Conservation (phyloP, 2,329 filamentous ascomycete species). For the Microcera coccophila region DNA sequence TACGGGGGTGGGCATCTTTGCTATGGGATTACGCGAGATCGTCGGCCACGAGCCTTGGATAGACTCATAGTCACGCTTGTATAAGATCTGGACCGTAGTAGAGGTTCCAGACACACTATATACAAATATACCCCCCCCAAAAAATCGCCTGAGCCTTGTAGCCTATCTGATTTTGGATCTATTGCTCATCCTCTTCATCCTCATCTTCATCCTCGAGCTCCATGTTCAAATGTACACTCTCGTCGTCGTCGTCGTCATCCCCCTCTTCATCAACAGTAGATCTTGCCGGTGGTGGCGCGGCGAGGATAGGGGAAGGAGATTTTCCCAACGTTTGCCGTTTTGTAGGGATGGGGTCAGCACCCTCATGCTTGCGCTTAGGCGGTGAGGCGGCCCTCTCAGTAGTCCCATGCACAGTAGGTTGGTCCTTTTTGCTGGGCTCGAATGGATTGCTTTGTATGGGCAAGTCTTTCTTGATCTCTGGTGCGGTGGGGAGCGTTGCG, state of each 20-base stretch:
- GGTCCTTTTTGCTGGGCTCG: constrained; percentile 17
- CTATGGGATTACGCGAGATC: constrained; percentile 2
- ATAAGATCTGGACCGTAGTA: constrained; percentile 13
- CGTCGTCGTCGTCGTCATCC: constrained; percentile 38
- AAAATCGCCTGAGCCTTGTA: constrained; percentile 9
- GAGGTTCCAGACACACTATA: constrained; percentile 14
- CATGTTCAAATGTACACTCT: constrained; percentile 58
- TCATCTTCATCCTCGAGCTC: constrained; percentile 52
- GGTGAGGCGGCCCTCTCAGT: constrained; percentile 25
- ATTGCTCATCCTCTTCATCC: constrained; percentile 25
- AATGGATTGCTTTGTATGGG: constrained; percentile 37
- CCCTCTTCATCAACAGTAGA: constrained; percentile 11
- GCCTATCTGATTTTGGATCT: constrained; percentile 4
- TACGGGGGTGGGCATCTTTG: neutral
- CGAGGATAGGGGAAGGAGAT: constrained; percentile 18
- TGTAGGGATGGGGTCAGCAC: constrained; percentile 30
- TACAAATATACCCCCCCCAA: constrained; percentile 18
- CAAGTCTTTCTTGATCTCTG: constrained; percentile 22
- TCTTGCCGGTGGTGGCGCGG: constrained; percentile 2
- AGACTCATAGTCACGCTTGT: constrained; percentile 14
- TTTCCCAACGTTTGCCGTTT: constrained; percentile 42
- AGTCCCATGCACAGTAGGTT: constrained; percentile 2
- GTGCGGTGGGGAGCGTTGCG: constrained; percentile 14
- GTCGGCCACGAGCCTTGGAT: constrained; percentile 13
- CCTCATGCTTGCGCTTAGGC: constrained; percentile 40